Evolutionary conservation across 148 eudicot species (phyloP).

Genomic region (Chenopodium suecicum): DNA sequence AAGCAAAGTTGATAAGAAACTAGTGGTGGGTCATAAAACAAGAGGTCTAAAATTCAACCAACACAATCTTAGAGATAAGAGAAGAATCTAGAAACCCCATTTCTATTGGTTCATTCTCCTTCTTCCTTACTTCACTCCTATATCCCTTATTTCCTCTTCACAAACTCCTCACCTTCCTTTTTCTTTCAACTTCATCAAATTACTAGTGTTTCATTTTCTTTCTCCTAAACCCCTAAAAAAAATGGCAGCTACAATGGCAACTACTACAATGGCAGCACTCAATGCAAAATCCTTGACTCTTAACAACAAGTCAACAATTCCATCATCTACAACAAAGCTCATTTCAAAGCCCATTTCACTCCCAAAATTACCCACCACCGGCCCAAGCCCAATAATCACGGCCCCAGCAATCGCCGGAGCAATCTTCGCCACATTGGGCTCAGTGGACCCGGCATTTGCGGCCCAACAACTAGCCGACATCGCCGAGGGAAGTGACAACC

Average conservation of each 20-base stretch:
- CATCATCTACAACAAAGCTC: constrained; percentile 28
- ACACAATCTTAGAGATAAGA: constrained; percentile 59
- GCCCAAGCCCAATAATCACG: constrained; percentile 20
- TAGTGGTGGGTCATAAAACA: constrained; percentile 37
- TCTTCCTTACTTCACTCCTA: constrained; percentile 22
- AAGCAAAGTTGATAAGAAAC: constrained; percentile 61
- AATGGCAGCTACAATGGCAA: constrained; percentile 86
- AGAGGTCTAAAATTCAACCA: constrained; percentile 52
- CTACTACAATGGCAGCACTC: constrained; percentile 62
- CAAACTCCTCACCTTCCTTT: neutral
- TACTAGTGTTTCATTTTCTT: neutral
- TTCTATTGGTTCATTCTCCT: constrained; percentile 48
- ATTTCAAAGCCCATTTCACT: constrained; percentile 50
- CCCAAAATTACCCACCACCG: constrained; percentile 8
- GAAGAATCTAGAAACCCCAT: constrained; percentile 46
- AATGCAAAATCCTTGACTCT: constrained; percentile 52
- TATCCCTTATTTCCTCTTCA: constrained; percentile 16
- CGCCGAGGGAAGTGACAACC: constrained; percentile 59
- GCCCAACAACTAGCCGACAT: constrained; percentile 82
- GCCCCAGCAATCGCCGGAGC: constrained; percentile 69
- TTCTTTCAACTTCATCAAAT: neutral
- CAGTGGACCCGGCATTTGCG: constrained; percentile 74
- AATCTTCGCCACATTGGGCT: constrained; percentile 57
- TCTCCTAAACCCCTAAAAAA: neutral
- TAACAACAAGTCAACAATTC: constrained; percentile 28